A percentile compares a stretch with the other conserved stretches of the same genome.
phyloP scores from a whole-genome alignment of 2,329 filamentous ascomycete genomes.

The Ramularia endophylla region DNA sequence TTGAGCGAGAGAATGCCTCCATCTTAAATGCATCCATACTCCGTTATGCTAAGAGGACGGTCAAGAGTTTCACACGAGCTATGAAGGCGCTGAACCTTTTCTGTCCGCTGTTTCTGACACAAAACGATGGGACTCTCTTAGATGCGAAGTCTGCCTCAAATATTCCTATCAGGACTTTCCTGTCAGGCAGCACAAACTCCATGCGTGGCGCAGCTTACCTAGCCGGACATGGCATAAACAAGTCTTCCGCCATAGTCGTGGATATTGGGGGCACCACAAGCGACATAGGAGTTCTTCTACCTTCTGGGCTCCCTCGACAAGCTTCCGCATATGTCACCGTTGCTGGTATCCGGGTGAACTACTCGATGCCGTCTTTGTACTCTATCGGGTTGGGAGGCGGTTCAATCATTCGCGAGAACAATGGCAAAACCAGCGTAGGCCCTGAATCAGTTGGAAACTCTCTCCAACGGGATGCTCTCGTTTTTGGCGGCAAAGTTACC shows the following conservation, averaged over 20 bases:
- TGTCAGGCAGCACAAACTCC: slow-evolving; percentile 48
- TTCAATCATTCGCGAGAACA: slow-evolving; percentile 34
- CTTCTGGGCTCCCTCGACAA: slow-evolving; percentile 57
- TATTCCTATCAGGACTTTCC: slow-evolving; percentile 48
- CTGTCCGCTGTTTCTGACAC: slow-evolving; percentile 47
- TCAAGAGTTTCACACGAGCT: slow-evolving; percentile 41
- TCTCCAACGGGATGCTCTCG: slow-evolving; percentile 42
- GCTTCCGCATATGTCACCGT: slow-evolving; percentile 56
- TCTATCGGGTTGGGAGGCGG: slow-evolving; percentile 55
- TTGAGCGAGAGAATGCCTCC: slow-evolving; percentile 47
- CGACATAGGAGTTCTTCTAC: slow-evolving; percentile 54
- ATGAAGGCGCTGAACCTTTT: slow-evolving; percentile 41
- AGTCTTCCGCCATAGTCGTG: slow-evolving; percentile 47
- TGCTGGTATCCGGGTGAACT: slow-evolving; percentile 52
- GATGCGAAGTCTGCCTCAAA: slow-evolving; percentile 42
- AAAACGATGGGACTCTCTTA: slow-evolving; percentile 48
- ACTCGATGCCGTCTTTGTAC: slow-evolving; percentile 43
- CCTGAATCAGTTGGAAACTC: slow-evolving; percentile 52
- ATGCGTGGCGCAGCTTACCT: slow-evolving; percentile 55
- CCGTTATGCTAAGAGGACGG: slow-evolving; percentile 41
- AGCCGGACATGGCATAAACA: slow-evolving; percentile 31
- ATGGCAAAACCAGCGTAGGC: slow-evolving; percentile 42
- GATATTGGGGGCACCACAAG: slow-evolving; percentile 63
- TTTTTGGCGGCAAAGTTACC: slow-evolving; percentile 50
- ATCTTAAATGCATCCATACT: slow-evolving; percentile 47